These are phyloP conservation scores for Leccinum variabile DNA, from an alignment of 1,284 basidiomycete species.

Conservation along the genomic window DNA sequence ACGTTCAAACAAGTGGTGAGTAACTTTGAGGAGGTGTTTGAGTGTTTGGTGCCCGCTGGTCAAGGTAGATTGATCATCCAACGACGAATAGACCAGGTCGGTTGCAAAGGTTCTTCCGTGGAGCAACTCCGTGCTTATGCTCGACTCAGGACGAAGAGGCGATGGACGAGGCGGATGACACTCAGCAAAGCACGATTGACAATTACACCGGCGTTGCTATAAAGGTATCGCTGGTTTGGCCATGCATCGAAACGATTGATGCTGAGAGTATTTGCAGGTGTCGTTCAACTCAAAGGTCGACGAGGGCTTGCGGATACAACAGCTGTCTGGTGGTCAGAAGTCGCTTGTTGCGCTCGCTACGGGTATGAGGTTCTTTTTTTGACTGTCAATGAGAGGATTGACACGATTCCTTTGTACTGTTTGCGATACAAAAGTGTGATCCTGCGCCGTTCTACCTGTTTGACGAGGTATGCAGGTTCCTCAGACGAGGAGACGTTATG, in stretches of 20 bases:
- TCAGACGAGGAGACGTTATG: background rate
- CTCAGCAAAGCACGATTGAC: conserved; percentile 78
- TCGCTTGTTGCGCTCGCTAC: conserved; percentile 95
- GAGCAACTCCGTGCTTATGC: background rate
- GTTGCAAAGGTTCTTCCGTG: conserved; percentile 20
- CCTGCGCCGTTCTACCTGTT: conserved; percentile 99
- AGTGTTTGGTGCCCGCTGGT: conserved; percentile 94
- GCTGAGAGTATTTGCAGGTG: conserved; percentile 52
- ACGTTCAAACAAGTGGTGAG: conserved; percentile 98
- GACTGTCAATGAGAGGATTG: background rate
- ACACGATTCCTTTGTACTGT: conserved; percentile 54
- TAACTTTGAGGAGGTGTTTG: conserved; percentile 97
- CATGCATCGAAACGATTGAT: background rate
- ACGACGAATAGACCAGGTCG: conserved; percentile 79
- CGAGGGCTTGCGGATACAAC: conserved; percentile 94
- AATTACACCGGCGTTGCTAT: conserved; percentile 98
- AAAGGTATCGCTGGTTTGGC: conserved; percentile 48
- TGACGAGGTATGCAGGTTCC: conserved; percentile 69
- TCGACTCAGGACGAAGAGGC: conserved; percentile 64
- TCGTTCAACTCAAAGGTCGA: conserved; percentile 99
- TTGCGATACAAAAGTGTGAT: conserved; percentile 99
- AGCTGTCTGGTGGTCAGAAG: conserved; percentile 97
- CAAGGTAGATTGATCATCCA: conserved; percentile 91
- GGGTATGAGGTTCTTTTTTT: conserved; percentile 45
- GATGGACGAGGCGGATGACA: conserved; percentile 65